A percentile compares a stretch with the other conserved stretches of the same genome.
Evolutionary conservation across 148 eudicot genomes (phyloP).

Genomic region (Gaultheria prostrata): DNA sequence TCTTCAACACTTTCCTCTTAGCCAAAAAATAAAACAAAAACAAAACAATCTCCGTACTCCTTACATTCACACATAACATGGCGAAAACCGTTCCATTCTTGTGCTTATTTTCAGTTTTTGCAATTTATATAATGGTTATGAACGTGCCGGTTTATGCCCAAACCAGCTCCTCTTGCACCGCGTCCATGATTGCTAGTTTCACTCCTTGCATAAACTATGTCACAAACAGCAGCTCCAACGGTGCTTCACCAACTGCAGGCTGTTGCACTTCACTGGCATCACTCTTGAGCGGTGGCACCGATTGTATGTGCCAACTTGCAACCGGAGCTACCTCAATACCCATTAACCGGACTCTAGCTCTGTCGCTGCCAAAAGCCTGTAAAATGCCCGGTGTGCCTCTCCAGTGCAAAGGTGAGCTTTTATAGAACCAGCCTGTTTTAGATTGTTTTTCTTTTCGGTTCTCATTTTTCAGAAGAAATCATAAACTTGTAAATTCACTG

Average conservation of each 20-base stretch:
- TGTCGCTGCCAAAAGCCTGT: slow-evolving; percentile 77
- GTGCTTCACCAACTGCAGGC: slow-evolving; percentile 53
- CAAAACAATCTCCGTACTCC: no score
- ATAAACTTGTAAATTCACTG: neutral
- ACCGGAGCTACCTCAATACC: slow-evolving; percentile 69
- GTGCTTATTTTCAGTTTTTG: slow-evolving; percentile 13
- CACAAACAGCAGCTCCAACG: slow-evolving; percentile 43
- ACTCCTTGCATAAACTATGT: slow-evolving; percentile 60
- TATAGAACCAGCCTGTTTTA: neutral
- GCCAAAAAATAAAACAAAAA: no score
- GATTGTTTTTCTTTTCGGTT: neutral
- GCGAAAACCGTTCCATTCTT: no score
- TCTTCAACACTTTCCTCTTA: neutral
- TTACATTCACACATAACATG: no score
- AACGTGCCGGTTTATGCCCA: slow-evolving; percentile 34
- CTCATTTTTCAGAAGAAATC: neutral
- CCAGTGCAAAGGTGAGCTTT: slow-evolving; percentile 70
- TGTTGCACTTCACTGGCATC: slow-evolving; percentile 64
- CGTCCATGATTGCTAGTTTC: slow-evolving; percentile 62
- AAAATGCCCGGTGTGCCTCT: slow-evolving; percentile 76
- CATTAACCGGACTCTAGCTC: slow-evolving; percentile 63
- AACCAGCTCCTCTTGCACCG: slow-evolving; percentile 45
- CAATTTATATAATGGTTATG: slow-evolving; percentile 16
- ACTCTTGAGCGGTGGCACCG: slow-evolving; percentile 52
- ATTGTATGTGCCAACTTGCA: slow-evolving; percentile 63